Conservation (phyloP, 345 rosid genomes). For the Xanthoceras sorbifolium region DNA sequence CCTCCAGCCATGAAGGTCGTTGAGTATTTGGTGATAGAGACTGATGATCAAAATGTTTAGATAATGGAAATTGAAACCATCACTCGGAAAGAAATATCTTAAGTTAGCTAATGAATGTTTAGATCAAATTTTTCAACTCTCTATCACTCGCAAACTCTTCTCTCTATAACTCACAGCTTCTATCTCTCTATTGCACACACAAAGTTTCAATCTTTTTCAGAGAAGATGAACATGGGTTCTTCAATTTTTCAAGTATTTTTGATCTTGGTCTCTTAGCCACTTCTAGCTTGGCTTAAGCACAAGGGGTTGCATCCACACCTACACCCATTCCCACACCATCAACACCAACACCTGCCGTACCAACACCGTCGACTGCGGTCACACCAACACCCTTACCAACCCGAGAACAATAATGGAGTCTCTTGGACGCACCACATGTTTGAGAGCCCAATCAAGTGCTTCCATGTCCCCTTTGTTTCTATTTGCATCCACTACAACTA, state of each 20-base stretch:
- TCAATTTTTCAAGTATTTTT: slow-evolving; percentile 47
- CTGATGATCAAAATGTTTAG: too few species aligned
- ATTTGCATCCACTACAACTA: slow-evolving; percentile 43
- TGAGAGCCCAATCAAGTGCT: slow-evolving; percentile 53
- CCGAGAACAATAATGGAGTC: slow-evolving; percentile 46
- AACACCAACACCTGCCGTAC: slow-evolving; percentile 30
- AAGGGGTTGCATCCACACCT: slow-evolving; percentile 42
- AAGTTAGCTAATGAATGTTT: too few species aligned
- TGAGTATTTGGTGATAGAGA: too few species aligned
- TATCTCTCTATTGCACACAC: neutral
- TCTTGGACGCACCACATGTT: slow-evolving; percentile 39
- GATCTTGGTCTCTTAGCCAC: slow-evolving; percentile 65
- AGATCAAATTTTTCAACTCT: slow-evolving; percentile 12
- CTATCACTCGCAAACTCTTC: slow-evolving; percentile 20
- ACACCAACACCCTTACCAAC: slow-evolving; percentile 37
- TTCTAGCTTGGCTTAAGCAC: slow-evolving; percentile 72
- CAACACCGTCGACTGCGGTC: slow-evolving; percentile 32
- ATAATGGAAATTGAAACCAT: too few species aligned
- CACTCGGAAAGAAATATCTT: too few species aligned
- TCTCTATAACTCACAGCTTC: neutral
- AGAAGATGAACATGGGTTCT: slow-evolving; percentile 45
- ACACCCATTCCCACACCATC: slow-evolving; percentile 32
- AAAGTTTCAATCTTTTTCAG: neutral
- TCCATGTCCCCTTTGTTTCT: slow-evolving; percentile 37
- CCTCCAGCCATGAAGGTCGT: too few species aligned